Evolutionary conservation across 208 protist species (phyloP), one percentile per base, ranked within the genome.

Genomic region (Balamuthia mandrillaris): DNA sequence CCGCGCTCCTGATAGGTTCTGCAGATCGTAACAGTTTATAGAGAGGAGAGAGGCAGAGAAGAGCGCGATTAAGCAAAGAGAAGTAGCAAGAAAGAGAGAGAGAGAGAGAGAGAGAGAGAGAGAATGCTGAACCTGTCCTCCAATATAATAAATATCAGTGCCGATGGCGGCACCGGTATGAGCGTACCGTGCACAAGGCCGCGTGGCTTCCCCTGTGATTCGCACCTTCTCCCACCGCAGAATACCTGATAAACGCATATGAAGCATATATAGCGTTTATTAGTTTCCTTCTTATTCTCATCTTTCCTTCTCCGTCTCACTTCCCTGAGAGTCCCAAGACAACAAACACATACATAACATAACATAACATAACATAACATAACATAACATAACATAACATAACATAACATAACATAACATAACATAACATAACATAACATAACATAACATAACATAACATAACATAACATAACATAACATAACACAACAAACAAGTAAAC

Each of bases 141-240:
- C 74, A 18, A 82, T 82, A 31, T 31, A 60, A 52, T 82, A 82
- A 9, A 82, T 14, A 7, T 21, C 2, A 12, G n/a, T 27, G 10
- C 49, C 74, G 35, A 82, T 42, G 18, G 45, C 51, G 54, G n/a
- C 42, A n/a, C 74, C 74, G n/a, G 52, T 65, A 52, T 82, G 74
- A 9, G 74, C 74, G 37, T 52, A 82, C 3, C 74, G 47, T 21
- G 33, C 29, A 27, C 51, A 3, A 10, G 0, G 0, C 18, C 2
- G 33, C 12, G 6, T 0, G n/a, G n/a, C n/a, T 12, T 24, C 56
- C 1, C 39, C 24, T 4, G 29, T 12, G 4, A 45, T 10, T n/a
- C 45, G 51, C 51, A 82, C 0, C 18, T 63, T 39, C n/a, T 82
- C 35, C 74, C 74, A 82, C 45, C 4, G 24, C 29, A 82, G 47